Percentiles rank a stretch among this genome's conserved stretches.
Evolutionary conservation across 2,329 filamentous ascomycete genomes (phyloP).

Genomic region (Cladosporium sp.): DNA sequence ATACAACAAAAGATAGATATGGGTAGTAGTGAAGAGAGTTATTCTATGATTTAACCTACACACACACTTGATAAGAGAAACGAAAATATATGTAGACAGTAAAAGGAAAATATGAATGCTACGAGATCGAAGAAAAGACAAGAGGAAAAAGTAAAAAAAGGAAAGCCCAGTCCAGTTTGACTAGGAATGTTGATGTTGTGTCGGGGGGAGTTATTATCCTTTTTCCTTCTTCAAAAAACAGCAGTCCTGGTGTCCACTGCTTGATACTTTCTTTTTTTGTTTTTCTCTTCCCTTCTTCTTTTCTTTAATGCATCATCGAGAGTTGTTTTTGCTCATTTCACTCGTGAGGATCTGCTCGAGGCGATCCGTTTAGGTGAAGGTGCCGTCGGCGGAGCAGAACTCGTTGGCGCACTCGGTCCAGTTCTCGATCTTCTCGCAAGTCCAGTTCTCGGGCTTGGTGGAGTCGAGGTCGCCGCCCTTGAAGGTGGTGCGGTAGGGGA

Average conservation of each 20-base stretch:
- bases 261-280: background rate
- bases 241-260: background rate
- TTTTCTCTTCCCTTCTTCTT: background rate
- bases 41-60: background rate
- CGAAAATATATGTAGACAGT: conserved; percentile 1
- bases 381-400: conserved; percentile 18
- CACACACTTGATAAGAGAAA: background rate
- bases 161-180: background rate
- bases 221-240: background rate
- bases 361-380: conserved; percentile 16
- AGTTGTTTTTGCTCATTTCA: background rate
- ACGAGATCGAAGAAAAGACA: background rate
- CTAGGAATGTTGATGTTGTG: background rate
- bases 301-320: background rate
- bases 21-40: background rate
- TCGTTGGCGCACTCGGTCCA: conserved; percentile 33
- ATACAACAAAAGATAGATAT: background rate
- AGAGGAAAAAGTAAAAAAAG: background rate
- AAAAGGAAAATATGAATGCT: background rate
- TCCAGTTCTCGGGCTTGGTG: conserved; percentile 39
- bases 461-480: conserved; percentile 36
- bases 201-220: background rate
- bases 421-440: conserved; percentile 34
- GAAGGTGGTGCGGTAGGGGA: conserved; percentile 38
- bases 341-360: background rate